Evolutionary conservation across 805 yeast genomes (phyloP), one percentile per base, ranked within the genome.

Genomic region (Saccharomycopsis fibuligera): DNA sequence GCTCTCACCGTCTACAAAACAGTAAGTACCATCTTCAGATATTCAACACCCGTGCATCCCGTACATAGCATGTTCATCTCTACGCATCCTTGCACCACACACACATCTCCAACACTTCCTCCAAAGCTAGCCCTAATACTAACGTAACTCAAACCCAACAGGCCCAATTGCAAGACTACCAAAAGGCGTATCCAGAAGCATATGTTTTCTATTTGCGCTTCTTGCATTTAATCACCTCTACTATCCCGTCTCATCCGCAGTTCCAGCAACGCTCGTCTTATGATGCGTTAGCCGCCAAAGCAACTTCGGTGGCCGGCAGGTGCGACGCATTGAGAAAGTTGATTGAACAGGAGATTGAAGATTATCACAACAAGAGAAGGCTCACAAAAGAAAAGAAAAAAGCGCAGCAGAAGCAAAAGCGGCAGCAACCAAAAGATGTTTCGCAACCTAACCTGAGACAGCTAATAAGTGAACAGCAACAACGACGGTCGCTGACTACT

Each of bases 201-300:
- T 68, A 64, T 53, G 56, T 64, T 5, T 52, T 67, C 41, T 67
- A 66, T 45, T 50, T 61, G n/a, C 55, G 73, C 35, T 64, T 63
- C 50, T 57, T 66, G 5, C 70, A 67, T 45, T 56, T 69, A 40
- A 56, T 69, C 22, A 60, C 62, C 19, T 61, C 61, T 50, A 58
- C 57, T 19, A 51, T 69, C 23, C 62, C 58, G 24, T 54, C 48
- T 12, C 68, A 66, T 47, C 65, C 67, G 1, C 66, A 66, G 22
- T 50, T 66, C 23, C 38, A 31, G 8, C 27, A 45, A 22, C 29
- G 54, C 10, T 49, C 53, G 4, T 42, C 46, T 3, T 53, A 47
- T 33, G n/a, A 16, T 4, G 40, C 35, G 10, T 41, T 53, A 19
- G 6, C 37, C 19, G 37, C 6, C 5, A 33, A 33, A n/a, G 37